These are phyloP conservation scores for Chenopodium album DNA, from an alignment of 148 eudicot genomes.

Conservation along the genomic window DNA sequence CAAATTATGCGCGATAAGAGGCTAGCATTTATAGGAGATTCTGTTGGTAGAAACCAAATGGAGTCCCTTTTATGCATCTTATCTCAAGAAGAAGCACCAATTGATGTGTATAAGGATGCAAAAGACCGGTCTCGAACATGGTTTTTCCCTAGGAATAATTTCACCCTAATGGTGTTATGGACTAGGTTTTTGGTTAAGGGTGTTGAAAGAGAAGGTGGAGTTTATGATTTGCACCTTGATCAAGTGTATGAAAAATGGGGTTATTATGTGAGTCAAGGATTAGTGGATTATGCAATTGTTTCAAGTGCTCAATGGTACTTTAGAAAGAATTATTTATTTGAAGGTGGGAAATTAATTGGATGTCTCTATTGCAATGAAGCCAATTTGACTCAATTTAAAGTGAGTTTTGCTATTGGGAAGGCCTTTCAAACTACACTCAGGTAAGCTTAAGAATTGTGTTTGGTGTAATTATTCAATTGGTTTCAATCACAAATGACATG, in stretches of 20 bases:
- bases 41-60: constrained; percentile 53
- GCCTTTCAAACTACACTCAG: constrained; percentile 35
- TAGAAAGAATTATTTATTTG: constrained; percentile 35
- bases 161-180: constrained; percentile 44
- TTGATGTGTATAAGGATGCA: constrained; percentile 38
- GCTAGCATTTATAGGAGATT: constrained; percentile 56
- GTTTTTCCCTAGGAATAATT: constrained; percentile 41
- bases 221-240: constrained; percentile 41
- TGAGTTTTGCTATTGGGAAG: constrained; percentile 28
- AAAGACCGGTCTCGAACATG: constrained; percentile 44
- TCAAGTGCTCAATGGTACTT: constrained; percentile 50
- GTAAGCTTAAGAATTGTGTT: neutral
- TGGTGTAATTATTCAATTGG: neutral
- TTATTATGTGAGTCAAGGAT: constrained; percentile 27
- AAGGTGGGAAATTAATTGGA: constrained; percentile 29
- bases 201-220: constrained; percentile 30
- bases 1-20: constrained; percentile 35
- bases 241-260: constrained; percentile 38
- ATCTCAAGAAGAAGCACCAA: constrained; percentile 38
- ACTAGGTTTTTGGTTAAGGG: constrained; percentile 40
- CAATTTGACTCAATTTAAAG: constrained; percentile 20
- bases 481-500: neutral
- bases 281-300: constrained; percentile 35
- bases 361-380: constrained; percentile 38
- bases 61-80: constrained; percentile 49